Base-by-base conservation (phyloP, 1,139 yeast genomes). In the Pichiaceae sp. region DNA sequence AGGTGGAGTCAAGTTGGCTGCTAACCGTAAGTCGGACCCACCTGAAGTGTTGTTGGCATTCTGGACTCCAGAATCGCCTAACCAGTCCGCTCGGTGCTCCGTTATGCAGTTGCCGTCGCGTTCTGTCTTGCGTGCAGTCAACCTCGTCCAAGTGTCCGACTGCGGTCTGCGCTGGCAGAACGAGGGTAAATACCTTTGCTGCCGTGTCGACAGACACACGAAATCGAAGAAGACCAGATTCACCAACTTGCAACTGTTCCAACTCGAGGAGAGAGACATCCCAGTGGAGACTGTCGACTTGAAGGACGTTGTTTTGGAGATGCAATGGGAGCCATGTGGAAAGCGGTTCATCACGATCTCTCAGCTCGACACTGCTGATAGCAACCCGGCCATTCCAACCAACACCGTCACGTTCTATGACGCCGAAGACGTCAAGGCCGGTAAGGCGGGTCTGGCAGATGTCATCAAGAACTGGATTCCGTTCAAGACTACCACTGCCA, bases 121-220 rank as follows among this genome's bases (percentile, higher is more conserved):
- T 59, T 72, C 77, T 58, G 79, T 87, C 38, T 64, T 93, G 47
- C 83, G 96, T 70, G 84, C 96, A 40, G 79, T 93, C 52, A 89
- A 91, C 64, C 70, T 91, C 64, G 89, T 91, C 70, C 96, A 91
- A 64, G 98, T 91, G 41, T 75, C 87, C 41, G 93, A 84, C 59
- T 87, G 95, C 64, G 74, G 82, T 56, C 68, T 93, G 69, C 89
- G 81, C 69, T 93, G 99, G 99, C 97, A 91, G 63, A 80, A 78
- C 47, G 79, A 83, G 51, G 89, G 87, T 45, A 79, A 78, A 53
- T 81, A 68, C 62, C 67, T 93, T 59, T 85, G 96, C 68, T 94
- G 89, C 56, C 87, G 85, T 68, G 96, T 93, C 48, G 96, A 89
- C 60, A 86, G 97, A 66, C 96, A 87, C 63, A 86, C 96, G 40